Percentiles rank a stretch among this genome's conserved stretches.
Evolutionary conservation across 2,329 filamentous ascomycete genomes (phyloP).

Genomic region (Phoma sp.): DNA sequence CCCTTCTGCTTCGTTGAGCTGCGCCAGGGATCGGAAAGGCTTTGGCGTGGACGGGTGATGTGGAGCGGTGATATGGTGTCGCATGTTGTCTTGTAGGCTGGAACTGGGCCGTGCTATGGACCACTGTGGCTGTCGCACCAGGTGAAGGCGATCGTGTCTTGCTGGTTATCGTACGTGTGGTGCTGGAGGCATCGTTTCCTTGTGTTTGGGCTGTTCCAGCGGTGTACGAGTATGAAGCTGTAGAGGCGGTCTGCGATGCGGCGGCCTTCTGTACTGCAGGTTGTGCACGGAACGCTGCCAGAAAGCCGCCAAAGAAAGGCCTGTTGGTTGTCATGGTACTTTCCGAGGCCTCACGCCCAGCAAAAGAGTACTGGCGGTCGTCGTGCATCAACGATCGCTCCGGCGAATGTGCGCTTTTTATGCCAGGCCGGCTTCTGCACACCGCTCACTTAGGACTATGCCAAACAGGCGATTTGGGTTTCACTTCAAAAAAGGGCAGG

Average conservation of each 20-base stretch:
- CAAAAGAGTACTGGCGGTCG: conserved; percentile 29
- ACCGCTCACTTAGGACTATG: not conserved
- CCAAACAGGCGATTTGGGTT: not conserved
- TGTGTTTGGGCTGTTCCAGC: conserved; percentile 45
- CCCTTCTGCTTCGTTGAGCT: conserved; percentile 58
- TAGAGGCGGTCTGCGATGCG: conserved; percentile 47
- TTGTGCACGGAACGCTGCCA: conserved; percentile 70
- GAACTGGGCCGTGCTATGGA: conserved; percentile 47
- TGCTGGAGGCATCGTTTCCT: conserved; percentile 47
- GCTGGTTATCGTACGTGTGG: conserved; percentile 48
- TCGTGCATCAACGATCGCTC: conserved; percentile 35
- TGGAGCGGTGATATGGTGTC: conserved; percentile 46
- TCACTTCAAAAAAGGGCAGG: not conserved
- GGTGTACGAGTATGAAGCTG: conserved; percentile 46
- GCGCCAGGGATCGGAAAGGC: conserved; percentile 46
- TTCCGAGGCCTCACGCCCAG: conserved; percentile 23
- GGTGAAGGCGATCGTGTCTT: conserved; percentile 41
- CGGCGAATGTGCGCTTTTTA: conserved; percentile 8
- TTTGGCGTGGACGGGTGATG: conserved; percentile 42
- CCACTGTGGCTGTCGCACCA: conserved; percentile 47
- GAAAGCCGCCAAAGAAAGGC: conserved; percentile 70
- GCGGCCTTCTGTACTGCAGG: conserved; percentile 65
- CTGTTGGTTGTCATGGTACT: conserved; percentile 67
- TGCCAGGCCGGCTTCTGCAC: not conserved
- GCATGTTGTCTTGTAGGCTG: conserved; percentile 52